These are phyloP conservation scores for Neoboletus subvelutipes DNA, from an alignment of 768 basidiomycete species.

Conservation along the genomic window DNA sequence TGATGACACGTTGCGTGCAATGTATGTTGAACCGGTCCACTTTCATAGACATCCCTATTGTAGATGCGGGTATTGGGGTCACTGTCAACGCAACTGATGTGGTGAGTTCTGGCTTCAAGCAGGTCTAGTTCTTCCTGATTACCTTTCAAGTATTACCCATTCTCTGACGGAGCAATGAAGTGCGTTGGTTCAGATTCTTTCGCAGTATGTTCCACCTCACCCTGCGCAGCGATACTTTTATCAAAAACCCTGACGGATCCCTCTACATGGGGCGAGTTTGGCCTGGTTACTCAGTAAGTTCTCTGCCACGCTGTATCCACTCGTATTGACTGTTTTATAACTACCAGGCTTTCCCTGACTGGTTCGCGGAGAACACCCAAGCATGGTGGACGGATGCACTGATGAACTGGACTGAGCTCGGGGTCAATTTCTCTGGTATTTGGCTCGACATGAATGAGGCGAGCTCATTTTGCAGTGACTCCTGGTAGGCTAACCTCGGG, in stretches of 20 bases:
- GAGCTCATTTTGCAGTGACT: conserved; percentile 62
- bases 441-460: conserved; percentile 75
- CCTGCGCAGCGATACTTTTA: conserved; percentile 55
- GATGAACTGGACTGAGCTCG: conserved; percentile 49
- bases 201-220: neutral
- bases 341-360: conserved; percentile 57
- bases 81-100: conserved; percentile 59
- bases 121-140: neutral
- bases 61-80: conserved; percentile 61
- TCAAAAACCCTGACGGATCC: conserved; percentile 73
- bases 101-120: conserved; percentile 38
- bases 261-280: conserved; percentile 75
- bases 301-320: neutral
- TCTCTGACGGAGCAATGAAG: conserved; percentile 59
- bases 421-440: conserved; percentile 61
- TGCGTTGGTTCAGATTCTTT: conserved; percentile 27
- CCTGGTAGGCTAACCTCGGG: conserved; percentile 40
- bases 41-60: conserved; percentile 61
- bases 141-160: conserved; percentile 60
- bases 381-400: conserved; percentile 63
- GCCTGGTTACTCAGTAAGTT: conserved; percentile 67
- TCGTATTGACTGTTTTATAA: neutral
- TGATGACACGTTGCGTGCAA: neutral
- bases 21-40: neutral
- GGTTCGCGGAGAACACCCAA: conserved; percentile 54